Evolutionary conservation across 2,329 filamentous ascomycete genomes (phyloP), one percentile per base, ranked within the genome.

Genomic region (Hypoxylon sp.): DNA sequence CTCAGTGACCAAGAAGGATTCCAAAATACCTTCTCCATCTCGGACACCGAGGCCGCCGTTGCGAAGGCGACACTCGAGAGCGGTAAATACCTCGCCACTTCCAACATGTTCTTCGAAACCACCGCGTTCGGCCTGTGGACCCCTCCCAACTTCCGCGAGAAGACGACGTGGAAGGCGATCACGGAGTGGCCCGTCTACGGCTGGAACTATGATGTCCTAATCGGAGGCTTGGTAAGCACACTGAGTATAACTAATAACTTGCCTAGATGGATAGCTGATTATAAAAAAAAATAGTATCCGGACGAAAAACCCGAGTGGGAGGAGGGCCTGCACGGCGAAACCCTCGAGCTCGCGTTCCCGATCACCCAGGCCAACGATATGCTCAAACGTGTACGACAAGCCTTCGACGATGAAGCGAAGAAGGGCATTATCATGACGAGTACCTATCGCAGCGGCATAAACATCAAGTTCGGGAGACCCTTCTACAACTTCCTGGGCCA

Each of bases 151-250:
- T 86, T 86, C 76, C 83, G 78, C 65, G 84, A 86, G 63, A 86
- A 86, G 78, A 79, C 76, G 13, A 85, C 82, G 31, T 78, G 84
- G 74, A 60, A 78, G 57, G 68, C 77, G n/a, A 81, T 86, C 61
- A 72, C 72, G 0, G 68, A 78, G 2, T 86, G 83, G 83, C 84
- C 84, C 15, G 84, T 86, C 27, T 85, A 85, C 68, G 84, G 84
- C 10, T 86, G 82, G 80, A 85, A 86, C 76, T 85, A 86, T 72
- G 84, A 86, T 72, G 83, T 86, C 8, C 78, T 86, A 13, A 86
- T 86, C 64, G 84, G 84, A 15, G 84, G 84, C 0, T 74, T 86
- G 17, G 24, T 27, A 27, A 27, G 3, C 3, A 27, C 24, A 27
- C 24, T 5, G 24, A 27, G 24, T 27, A 27, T 27, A 27, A 5